Base-by-base conservation (phyloP, 2,329 filamentous ascomycete genomes). In the Rutstroemia sp. region DNA sequence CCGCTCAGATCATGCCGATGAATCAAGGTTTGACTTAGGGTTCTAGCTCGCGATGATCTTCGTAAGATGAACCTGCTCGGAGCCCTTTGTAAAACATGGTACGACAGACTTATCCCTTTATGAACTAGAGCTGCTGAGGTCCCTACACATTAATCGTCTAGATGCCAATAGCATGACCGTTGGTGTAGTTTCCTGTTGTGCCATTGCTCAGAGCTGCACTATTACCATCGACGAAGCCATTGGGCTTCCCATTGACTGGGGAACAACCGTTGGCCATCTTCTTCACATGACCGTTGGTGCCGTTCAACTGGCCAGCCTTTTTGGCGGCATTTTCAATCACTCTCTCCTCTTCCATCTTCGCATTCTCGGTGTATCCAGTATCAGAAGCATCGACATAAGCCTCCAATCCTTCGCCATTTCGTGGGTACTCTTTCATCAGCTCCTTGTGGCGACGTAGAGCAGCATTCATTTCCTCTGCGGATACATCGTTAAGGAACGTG, bases 371-470 rank as follows among this genome's bases (percentile, higher is more conserved):
- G 58, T 79, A 79, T 0, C 86, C 86, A 48, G 84, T 89, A 63
- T 89, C 86, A 57, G 79, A 83, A 1, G 79, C 73, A 66, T 89
- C 86, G 7, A 88, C 86, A 58, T 79, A 88, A 0, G 85, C 84
- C 61, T 89, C 86, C 1, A 89, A 59, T 25, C 86, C 86, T 45
- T 77, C 81, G 21, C 86, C 86, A 37, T 79, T 69, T 2, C 86
- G 78, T 4, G 85, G 82, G 63, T 82, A 88, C 19, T 74, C 71
- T 67, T 81, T 79, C 74, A 83, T 81, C 7, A 85, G 61, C 52
- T 79, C 71, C 74, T 88, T 89, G 73, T 89, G 86, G 67, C 74
- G 73, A 48, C 74, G 73, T 14, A 89, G 73, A 2, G 83, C 84
- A 4, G 71, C 71, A 58, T 78, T 78, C 75, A 89, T 80, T 62